phyloP scores from a whole-genome alignment of 192 early-diverging fungal species.

The Rhizophagus prolifer region DNA sequence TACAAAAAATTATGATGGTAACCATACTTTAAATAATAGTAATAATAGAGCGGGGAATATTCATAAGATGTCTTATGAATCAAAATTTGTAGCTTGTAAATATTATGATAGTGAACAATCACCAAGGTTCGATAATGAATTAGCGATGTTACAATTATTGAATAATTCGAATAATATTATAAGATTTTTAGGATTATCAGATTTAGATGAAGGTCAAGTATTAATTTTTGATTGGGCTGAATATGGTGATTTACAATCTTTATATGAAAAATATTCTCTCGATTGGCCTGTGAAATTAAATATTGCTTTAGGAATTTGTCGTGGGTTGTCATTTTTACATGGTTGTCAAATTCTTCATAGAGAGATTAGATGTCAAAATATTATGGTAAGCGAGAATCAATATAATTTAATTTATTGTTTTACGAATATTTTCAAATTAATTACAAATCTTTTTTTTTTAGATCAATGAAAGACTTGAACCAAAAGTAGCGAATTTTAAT shows the following conservation, averaged over 20 bases:
- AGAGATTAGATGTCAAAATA: slow-evolving; percentile 25
- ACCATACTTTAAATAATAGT: not conserved
- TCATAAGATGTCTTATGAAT: not conserved
- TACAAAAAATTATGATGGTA: not conserved
- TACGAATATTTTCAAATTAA: not conserved
- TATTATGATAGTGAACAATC: slow-evolving; percentile 15
- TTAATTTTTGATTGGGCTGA: slow-evolving; percentile 26
- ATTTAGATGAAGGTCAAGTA: slow-evolving; percentile 6
- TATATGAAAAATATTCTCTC: slow-evolving; percentile 4
- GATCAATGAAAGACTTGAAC: slow-evolving; percentile 6
- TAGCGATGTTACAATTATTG: not conserved
- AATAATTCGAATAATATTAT: slow-evolving; percentile 18
- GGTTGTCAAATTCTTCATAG: not conserved
- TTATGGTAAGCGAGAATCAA: slow-evolving; percentile 3
- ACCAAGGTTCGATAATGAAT: slow-evolving; percentile 3
- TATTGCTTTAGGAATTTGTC: slow-evolving; percentile 11
- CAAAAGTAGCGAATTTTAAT: slow-evolving; percentile 22
- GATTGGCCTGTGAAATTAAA: not conserved
- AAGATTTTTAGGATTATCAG: slow-evolving; percentile 14
- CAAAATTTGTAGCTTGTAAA: not conserved
- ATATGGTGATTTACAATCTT: slow-evolving; percentile 4
- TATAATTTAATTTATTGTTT: not conserved
- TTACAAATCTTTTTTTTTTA: not conserved
- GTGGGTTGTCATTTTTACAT: slow-evolving; percentile 15
- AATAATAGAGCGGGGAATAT: not conserved